phyloP scores from a whole-genome alignment of 768 basidiomycete genomes.

The Lanmaoa rubissima region DNA sequence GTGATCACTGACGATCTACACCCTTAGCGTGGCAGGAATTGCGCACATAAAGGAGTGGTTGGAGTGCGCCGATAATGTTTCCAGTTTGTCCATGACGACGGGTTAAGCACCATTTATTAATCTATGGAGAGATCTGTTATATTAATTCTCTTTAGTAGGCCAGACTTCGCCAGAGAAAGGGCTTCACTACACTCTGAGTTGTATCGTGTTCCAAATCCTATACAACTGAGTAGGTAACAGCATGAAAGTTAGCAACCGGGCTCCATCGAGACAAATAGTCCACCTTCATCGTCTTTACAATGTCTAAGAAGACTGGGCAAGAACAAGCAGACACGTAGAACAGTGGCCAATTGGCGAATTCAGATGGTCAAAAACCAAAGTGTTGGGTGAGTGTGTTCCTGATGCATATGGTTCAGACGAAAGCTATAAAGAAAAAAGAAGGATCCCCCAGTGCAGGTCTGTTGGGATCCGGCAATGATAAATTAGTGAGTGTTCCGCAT shows the following conservation, averaged over 20 bases:
- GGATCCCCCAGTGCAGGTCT: no score
- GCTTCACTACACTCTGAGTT: neutral
- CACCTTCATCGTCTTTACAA: neutral
- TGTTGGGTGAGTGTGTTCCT: neutral
- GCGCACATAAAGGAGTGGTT: no score
- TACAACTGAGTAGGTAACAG: neutral
- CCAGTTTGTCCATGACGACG: neutral
- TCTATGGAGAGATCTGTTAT: neutral
- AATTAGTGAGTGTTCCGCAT: no score
- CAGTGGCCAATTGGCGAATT: neutral
- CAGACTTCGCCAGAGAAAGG: neutral
- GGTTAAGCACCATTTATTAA: neutral
- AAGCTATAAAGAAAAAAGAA: neutral
- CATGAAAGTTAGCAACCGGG: neutral
- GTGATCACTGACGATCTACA: no score
- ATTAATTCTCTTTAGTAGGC: neutral
- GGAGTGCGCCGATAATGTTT: neutral
- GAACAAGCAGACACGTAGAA: neutral
- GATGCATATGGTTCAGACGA: neutral
- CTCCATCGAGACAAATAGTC: neutral
- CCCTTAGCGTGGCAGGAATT: no score
- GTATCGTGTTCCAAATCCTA: neutral
- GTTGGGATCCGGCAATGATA: no score
- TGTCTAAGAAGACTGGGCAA: neutral
- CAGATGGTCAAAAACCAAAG: neutral